Evolutionary conservation across 1,139 yeast genomes (phyloP).

Genomic region (Yamadazyma kanchanaburiensis): DNA sequence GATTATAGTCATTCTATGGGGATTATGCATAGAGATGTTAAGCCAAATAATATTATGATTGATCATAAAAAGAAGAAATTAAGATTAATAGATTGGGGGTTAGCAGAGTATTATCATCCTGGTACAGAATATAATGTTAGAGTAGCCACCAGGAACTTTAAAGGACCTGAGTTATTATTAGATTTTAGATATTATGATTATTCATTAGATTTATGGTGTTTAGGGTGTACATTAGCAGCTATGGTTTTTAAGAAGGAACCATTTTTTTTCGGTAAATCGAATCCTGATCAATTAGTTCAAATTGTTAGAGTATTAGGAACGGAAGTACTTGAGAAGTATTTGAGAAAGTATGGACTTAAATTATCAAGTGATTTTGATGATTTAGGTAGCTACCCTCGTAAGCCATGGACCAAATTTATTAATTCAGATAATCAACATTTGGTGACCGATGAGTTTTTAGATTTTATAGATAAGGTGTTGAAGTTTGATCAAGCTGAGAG

Average conservation of each 20-base stretch:
- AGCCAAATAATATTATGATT: constrained; percentile 97
- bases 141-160: constrained; percentile 93
- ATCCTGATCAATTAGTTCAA: constrained; percentile 91
- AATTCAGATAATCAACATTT: constrained; percentile 48
- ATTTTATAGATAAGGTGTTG: constrained; percentile 60
- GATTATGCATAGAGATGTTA: constrained; percentile 96
- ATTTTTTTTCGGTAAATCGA: constrained; percentile 93
- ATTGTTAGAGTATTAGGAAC: constrained; percentile 92
- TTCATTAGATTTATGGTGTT: constrained; percentile 91
- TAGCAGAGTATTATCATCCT: constrained; percentile 94
- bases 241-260: constrained; percentile 95
- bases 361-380: constrained; percentile 80
- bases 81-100: constrained; percentile 94
- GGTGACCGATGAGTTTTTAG: constrained; percentile 56
- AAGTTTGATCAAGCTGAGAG: constrained; percentile 70
- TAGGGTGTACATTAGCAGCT: constrained; percentile 94
- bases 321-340: constrained; percentile 68
- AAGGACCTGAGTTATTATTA: constrained; percentile 92
- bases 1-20: constrained; percentile 97
- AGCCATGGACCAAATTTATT: constrained; percentile 63
- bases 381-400: constrained; percentile 67
- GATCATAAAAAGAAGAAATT: constrained; percentile 72
- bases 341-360: constrained; percentile 69
- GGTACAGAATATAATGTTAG: constrained; percentile 93
- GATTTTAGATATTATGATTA: constrained; percentile 91